These are phyloP conservation scores for Cucurbita pepo DNA, from an alignment of 306 rosid genomes.

Conservation along the genomic window DNA sequence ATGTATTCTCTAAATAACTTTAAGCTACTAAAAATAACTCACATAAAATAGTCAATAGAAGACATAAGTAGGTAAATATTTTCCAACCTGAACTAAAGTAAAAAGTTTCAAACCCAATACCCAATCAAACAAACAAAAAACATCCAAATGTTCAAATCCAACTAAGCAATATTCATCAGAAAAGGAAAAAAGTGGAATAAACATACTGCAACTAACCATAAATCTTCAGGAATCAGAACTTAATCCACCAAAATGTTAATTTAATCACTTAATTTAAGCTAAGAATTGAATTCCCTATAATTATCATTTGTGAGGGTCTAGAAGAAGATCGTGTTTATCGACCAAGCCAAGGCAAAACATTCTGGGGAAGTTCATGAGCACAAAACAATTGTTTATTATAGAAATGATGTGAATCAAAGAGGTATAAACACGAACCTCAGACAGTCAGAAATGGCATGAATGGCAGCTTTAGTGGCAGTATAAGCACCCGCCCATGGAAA, in stretches of 20 bases:
- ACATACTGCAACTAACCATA: not conserved
- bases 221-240: not conserved
- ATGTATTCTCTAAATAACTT: not conserved
- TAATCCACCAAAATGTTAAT: not conserved
- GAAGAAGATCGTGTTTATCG: not conserved
- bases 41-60: not conserved
- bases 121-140: not conserved
- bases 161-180: not conserved
- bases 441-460: constrained; percentile 64
- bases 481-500: constrained; percentile 75
- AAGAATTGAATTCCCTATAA: not conserved
- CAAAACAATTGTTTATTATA: not conserved
- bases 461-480: constrained; percentile 67
- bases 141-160: not conserved
- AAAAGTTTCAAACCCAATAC: not conserved
- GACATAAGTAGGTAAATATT: not conserved
- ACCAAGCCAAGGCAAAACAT: not conserved
- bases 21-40: not conserved
- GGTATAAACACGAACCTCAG: constrained; percentile 33
- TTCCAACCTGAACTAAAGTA: not conserved
- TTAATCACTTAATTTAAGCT: not conserved
- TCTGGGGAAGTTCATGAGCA: not conserved
- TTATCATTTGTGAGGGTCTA: not conserved
- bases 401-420: not conserved
- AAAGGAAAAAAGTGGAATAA: not conserved